Percentiles rank a stretch among this genome's conserved stretches.
Evolutionary conservation across 306 rosid species (phyloP).

Genomic region (Styphnolobium japonicum): DNA sequence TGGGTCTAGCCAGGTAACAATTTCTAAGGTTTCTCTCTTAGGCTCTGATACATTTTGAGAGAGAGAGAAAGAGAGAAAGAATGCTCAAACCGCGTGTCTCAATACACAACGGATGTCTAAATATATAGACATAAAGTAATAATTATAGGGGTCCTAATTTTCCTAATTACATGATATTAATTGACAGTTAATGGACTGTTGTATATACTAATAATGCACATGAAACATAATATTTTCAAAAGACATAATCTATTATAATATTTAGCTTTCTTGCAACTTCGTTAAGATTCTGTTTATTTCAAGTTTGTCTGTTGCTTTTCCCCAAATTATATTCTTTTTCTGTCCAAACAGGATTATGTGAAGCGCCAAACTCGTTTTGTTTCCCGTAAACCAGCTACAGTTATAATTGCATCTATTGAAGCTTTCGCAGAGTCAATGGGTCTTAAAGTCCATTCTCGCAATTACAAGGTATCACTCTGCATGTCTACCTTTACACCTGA

Average conservation of each 20-base stretch:
- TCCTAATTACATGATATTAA: too few species aligned
- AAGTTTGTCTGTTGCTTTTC: constrained; percentile 13
- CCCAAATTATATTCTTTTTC: constrained; percentile 19
- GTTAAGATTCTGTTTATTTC: constrained; percentile 7
- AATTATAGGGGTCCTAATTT: too few species aligned
- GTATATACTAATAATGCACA: too few species aligned
- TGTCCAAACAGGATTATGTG: constrained; percentile 65
- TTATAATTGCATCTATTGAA: constrained; percentile 69
- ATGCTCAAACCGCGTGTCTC: too few species aligned
- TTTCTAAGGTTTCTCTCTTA: too few species aligned
- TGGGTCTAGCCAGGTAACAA: too few species aligned
- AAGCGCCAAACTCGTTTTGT: constrained; percentile 95
- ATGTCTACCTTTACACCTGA: background rate
- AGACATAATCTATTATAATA: background rate
- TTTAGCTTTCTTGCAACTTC: constrained; percentile 10
- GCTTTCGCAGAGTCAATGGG: constrained; percentile 75
- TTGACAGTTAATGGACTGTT: too few species aligned
- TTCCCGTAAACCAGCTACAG: constrained; percentile 77
- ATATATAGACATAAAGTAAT: too few species aligned
- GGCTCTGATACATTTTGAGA: too few species aligned
- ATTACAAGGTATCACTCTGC: constrained; percentile 63
- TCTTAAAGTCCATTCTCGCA: constrained; percentile 71
- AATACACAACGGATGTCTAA: too few species aligned
- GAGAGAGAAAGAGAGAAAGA: too few species aligned
- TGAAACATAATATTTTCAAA: too few species aligned